A percentile compares a stretch with the other conserved stretches of the same genome.
Evolutionary conservation across 495 filamentous ascomycete genomes (phyloP).

Genomic region (Hyaloscypha bicolor): DNA sequence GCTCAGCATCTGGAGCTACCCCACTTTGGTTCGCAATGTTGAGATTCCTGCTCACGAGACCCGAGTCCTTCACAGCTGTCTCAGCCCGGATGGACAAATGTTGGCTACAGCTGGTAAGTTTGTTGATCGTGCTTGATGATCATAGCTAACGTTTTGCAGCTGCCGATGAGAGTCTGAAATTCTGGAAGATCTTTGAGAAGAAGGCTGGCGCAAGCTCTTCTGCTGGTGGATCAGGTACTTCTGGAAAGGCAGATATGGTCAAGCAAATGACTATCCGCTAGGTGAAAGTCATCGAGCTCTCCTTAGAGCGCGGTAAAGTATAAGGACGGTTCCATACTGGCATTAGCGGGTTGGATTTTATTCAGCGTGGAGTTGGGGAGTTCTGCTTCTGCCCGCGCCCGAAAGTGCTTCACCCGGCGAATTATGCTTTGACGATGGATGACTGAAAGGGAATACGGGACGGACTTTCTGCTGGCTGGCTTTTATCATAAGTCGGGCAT

Average conservation of each 20-base stretch:
- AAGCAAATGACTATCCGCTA: conserved; percentile 99
- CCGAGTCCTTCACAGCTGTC: conserved; percentile 87
- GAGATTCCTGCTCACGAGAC: conserved; percentile 99
- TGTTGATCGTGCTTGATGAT: not conserved
- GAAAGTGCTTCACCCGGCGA: conserved; percentile 39
- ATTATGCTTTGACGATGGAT: conserved; percentile 34
- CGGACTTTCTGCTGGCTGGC: conserved; percentile 10
- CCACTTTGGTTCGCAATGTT: conserved; percentile 90
- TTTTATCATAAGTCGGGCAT: conserved; percentile 7
- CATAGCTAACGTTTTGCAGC: conserved; percentile 44
- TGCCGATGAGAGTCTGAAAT: conserved; percentile 96
- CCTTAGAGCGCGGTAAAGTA: conserved; percentile 31
- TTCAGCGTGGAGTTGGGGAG: conserved; percentile 33
- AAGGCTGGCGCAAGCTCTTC: conserved; percentile 72
- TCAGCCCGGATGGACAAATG: conserved; percentile 97
- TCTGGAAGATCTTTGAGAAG: conserved; percentile 99
- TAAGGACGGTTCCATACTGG: conserved; percentile 29
- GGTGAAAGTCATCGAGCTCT: conserved; percentile 28
- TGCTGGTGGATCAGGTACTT: conserved; percentile 58
- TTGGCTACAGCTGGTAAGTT: conserved; percentile 76
- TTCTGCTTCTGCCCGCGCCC: conserved; percentile 35
- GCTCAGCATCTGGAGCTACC: conserved; percentile 98
- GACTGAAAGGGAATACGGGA: conserved; percentile 21
- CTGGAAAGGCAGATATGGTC: conserved; percentile 66
- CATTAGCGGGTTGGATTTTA: conserved; percentile 32